Evolutionary conservation across 2,329 filamentous ascomycete genomes (phyloP), one percentile per base, ranked within the genome.

Genomic region (Neofusicoccum parvum): DNA sequence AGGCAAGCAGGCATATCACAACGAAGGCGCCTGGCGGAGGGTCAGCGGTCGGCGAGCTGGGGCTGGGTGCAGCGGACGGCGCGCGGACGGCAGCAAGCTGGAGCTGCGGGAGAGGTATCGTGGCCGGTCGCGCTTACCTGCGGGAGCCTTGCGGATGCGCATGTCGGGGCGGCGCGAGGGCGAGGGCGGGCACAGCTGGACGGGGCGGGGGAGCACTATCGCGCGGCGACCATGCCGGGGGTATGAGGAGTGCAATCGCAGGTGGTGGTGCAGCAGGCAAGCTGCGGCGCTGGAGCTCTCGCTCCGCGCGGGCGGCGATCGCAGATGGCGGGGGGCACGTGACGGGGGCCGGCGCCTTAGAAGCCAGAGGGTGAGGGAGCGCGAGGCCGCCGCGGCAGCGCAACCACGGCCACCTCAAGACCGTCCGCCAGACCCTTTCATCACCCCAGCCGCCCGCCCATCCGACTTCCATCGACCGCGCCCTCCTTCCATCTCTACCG

Each of bases 131-230:
- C 15, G 81, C 87, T 74, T 82, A 95, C 94, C 92, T 81, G 92
- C 92, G 76, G 97, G 96, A 64, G 91, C 90, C 73, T 93, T 87
- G 75, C 94, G 88, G 81, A 97, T 92, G 79, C 92, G 91, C 90
- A 96, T 95, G 37, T 66, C 68, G 23, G 39, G 37, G 11, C 11
- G 51, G 23, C 7, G 32, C 32, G 27, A 3, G 37, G 51, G 23
- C 6, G 41, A 17, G 27, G 5, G 39, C 10, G 43, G 15, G 20
- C 50, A n/a, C 10, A 23, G 51, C n/a, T 43, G 39, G 23, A 37
- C 39, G 32, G 66, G 12, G 5, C 37, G 41, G 15, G 46, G 63
- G 15, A 20, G 34, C 17, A 37, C 48, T 62, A 62, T 66, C 39
- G 43, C 20, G 32, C 58, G 58, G 43, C 9, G 20, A 56, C 58